These are phyloP conservation scores for Teunomyces gatunensis DNA, from an alignment of 805 yeast species.

Conservation along the genomic window DNA sequence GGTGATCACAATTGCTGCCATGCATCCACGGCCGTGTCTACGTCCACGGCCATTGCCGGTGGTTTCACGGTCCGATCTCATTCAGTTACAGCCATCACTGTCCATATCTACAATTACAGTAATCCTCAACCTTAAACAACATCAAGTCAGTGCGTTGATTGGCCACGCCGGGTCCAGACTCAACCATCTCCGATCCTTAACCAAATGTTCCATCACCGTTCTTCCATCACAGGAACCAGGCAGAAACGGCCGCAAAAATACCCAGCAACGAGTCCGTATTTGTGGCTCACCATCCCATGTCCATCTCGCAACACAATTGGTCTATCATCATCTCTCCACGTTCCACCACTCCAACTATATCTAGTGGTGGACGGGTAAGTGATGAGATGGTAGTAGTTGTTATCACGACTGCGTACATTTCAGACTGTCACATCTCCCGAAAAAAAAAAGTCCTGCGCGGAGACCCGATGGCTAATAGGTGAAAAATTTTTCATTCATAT, in stretches of 20 bases:
- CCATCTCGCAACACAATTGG: neutral
- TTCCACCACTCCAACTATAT: neutral
- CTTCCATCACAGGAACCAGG: neutral
- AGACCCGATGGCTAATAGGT: slow-evolving; percentile 8
- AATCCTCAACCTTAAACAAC: neutral
- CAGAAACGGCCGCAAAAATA: neutral
- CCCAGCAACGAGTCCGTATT: neutral
- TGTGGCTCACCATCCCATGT: neutral
- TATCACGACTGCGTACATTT: neutral
- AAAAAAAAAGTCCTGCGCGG: slow-evolving; percentile 3
- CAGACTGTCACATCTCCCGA: neutral
- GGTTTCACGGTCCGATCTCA: neutral
- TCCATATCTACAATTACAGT: neutral
- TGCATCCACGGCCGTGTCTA: neutral
- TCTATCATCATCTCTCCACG: neutral
- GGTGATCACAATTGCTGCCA: too few relatives aligned
- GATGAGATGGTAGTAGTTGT: neutral
- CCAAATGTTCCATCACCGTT: neutral
- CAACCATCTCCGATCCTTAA: neutral
- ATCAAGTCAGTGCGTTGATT: slow-evolving; percentile 19
- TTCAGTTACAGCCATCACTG: neutral
- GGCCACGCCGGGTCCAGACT: slow-evolving; percentile 13
- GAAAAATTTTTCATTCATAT: slow-evolving; percentile 13
- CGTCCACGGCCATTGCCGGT: neutral
- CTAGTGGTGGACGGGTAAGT: neutral